A percentile compares a stretch with the other conserved stretches of the same genome.
phyloP scores from a whole-genome alignment of 768 basidiomycete species.

The Glaciozyma antarctica region DNA sequence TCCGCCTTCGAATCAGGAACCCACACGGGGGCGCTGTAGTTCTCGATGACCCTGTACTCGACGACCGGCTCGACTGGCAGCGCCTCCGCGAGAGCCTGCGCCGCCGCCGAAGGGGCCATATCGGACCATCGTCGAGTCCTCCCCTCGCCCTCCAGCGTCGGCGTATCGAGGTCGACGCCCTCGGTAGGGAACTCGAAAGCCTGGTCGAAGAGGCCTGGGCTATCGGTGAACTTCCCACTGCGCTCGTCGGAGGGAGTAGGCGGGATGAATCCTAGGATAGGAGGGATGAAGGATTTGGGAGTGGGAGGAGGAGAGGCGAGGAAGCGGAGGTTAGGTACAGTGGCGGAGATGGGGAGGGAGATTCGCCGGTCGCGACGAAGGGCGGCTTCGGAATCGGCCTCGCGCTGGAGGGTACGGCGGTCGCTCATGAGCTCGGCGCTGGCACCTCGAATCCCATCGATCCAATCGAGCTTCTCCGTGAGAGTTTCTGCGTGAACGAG shows the following conservation, averaged over 20 bases:
- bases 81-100: slow-evolving; percentile 8
- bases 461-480: slow-evolving; percentile 33
- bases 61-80: neutral
- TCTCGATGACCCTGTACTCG: slow-evolving; percentile 47
- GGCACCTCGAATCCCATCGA: slow-evolving; percentile 35
- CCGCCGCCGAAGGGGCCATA: slow-evolving; percentile 1
- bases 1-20: slow-evolving; percentile 76
- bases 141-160: neutral
- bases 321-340: neutral
- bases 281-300: neutral
- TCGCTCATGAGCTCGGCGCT: slow-evolving; percentile 31
- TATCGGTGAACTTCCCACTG: neutral
- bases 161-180: neutral
- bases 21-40: slow-evolving; percentile 88
- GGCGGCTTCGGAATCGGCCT: slow-evolving; percentile 1
- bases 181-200: neutral
- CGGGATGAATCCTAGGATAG: slow-evolving; percentile 4
- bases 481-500: slow-evolving; percentile 11
- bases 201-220: neutral
- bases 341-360: neutral
- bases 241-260: slow-evolving; percentile 6
- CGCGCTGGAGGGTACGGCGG: slow-evolving; percentile 35
- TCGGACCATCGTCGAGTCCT: slow-evolving; percentile 17
- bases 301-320: neutral
- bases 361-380: neutral